Conservation (phyloP, 768 basidiomycete genomes). For the Rhodotorula toruloides region DNA sequence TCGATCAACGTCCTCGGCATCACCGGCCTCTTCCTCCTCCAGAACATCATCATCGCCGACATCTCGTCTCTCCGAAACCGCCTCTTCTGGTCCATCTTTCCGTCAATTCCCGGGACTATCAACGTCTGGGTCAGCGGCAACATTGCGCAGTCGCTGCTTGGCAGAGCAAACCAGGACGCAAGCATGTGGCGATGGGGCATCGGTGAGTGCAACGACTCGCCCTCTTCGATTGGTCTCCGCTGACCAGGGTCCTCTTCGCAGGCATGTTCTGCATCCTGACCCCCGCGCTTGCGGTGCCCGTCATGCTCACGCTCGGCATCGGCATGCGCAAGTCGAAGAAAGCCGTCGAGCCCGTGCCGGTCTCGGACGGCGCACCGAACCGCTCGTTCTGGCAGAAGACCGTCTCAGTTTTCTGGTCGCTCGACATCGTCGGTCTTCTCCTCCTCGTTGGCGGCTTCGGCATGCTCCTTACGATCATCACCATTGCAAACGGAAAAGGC, state of each 20-base stretch:
- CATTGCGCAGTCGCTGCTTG: conserved; percentile 39
- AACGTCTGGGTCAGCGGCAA: conserved; percentile 45
- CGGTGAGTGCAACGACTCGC: background rate
- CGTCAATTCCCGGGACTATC: conserved; percentile 43
- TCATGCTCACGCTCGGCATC: conserved; percentile 43
- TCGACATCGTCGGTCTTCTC: conserved; percentile 45
- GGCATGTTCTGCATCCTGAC: conserved; percentile 45
- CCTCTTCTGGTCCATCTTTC: conserved; percentile 45
- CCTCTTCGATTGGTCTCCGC: background rate
- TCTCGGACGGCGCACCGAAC: background rate
- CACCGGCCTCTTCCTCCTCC: conserved; percentile 43
- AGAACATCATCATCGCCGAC: conserved; percentile 41
- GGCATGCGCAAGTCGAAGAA: conserved; percentile 28
- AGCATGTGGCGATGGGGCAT: conserved; percentile 31
- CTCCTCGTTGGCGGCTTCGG: conserved; percentile 43
- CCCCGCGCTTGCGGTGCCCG: conserved; percentile 43
- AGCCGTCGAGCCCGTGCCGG: background rate
- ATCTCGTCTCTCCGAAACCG: conserved; percentile 33
- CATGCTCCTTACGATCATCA: conserved; percentile 45
- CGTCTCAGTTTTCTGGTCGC: conserved; percentile 43
- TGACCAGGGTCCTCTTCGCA: background rate
- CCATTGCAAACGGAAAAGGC: conserved; percentile 44
- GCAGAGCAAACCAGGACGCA: conserved; percentile 7
- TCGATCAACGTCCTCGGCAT: conserved; percentile 46
- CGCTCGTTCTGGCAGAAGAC: conserved; percentile 11